Evolutionary conservation across 768 basidiomycete species (phyloP), one percentile per base, ranked within the genome.

Genomic region (Rhizopogon vulgaris): DNA sequence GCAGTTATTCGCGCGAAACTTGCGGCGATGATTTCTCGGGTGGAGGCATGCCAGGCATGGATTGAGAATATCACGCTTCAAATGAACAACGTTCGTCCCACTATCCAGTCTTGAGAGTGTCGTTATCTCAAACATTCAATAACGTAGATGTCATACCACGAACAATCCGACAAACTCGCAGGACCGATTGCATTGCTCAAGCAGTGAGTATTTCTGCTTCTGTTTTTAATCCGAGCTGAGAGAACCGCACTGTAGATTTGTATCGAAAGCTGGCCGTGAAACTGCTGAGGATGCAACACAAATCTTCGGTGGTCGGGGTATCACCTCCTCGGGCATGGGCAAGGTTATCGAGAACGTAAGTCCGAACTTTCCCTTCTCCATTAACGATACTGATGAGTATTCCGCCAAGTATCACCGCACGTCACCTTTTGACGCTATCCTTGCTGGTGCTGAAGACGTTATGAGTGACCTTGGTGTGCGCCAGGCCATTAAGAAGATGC

Each of bases 1-100:
- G 78, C 94, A 7, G 94, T 96, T 60, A 87, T 98, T 57, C 81
- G 94, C 15, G 73, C 85, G 28, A 95, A 94, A 71, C 78, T 98
- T 40, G 90, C 89, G 18, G 68, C 71, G 43, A 96, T 97, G 91
- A 94, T 97, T 43, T 84, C 89, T 52, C 85, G 91, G 38, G 79
- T 94, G 38, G 94, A 98, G 70, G 79, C 77, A n/a, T 83, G 75
- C 54, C 94, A 95, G 63, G 83, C 83, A 45, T 96, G 92, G 92
- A 78, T 94, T 10, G 94, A 98, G 73, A 79, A 75, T 18, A 74
- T 96, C 49, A 96, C 93, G 2, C 82, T 86, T 64, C 93, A 96
- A 66, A 94, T 95, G 92, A 90, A 87, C 64, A 84, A 91, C 61
- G 88, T 90, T 50, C 32, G 76, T 66, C 22, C 38, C 40, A 27